These are phyloP conservation scores for Lactarius hengduanensis DNA, from an alignment of 768 basidiomycete genomes.

Conservation along the genomic window DNA sequence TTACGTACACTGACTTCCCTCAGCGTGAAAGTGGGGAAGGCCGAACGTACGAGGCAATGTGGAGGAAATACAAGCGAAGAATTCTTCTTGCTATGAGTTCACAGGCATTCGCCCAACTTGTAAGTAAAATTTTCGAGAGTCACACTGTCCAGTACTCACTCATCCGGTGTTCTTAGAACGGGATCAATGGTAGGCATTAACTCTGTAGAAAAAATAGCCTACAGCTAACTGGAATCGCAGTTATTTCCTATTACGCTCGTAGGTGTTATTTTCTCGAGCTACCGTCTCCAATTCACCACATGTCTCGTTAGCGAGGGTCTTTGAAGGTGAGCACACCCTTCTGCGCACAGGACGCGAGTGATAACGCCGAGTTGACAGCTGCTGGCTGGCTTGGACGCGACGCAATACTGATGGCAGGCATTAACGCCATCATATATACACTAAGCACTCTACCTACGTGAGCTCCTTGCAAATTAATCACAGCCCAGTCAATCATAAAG, in stretches of 20 bases:
- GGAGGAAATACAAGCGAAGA: conserved; percentile 81
- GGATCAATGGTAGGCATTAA: conserved; percentile 74
- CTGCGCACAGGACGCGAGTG: not conserved
- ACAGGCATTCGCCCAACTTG: conserved; percentile 93
- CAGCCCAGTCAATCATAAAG: conserved; percentile 18
- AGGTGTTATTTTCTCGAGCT: conserved; percentile 36
- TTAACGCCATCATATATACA: conserved; percentile 82
- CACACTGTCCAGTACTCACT: conserved; percentile 2
- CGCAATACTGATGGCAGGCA: conserved; percentile 93
- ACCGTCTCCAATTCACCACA: conserved; percentile 17
- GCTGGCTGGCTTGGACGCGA: conserved; percentile 95
- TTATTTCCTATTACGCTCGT: conserved; percentile 95
- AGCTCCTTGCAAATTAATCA: conserved; percentile 33
- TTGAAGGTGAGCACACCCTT: conserved; percentile 62
- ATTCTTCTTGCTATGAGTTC: conserved; percentile 94
- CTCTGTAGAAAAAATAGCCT: conserved; percentile 10
- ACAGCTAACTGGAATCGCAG: conserved; percentile 39
- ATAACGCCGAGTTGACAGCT: conserved; percentile 47
- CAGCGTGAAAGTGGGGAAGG: conserved; percentile 76
- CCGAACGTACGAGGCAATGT: conserved; percentile 78
- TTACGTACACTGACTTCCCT: not conserved
- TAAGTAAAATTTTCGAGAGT: conserved; percentile 40
- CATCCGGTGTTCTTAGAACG: conserved; percentile 56
- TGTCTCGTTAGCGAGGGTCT: conserved; percentile 66
- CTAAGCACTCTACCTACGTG: conserved; percentile 82